A percentile compares a stretch with the other conserved stretches of the same genome.
Conservation (phyloP, 345 rosid genomes). For the Eutrema yunnanense region DNA sequence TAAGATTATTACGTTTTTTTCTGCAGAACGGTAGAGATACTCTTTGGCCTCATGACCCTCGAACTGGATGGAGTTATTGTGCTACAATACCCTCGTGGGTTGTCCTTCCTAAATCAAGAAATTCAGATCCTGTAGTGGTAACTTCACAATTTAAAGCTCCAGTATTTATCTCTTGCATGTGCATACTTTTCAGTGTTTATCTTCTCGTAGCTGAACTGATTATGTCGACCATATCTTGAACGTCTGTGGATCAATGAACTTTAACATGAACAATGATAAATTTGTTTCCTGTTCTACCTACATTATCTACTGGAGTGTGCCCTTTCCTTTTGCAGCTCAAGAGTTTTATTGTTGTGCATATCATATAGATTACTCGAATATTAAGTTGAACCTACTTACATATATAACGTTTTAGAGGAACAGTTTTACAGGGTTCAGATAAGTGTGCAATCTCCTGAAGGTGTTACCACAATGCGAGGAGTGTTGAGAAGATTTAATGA, state of each 20-base stretch:
- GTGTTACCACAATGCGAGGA: conserved; percentile 57
- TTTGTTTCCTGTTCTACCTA: not conserved
- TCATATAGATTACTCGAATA: not conserved
- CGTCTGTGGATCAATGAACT: not conserved
- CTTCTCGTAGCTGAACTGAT: conserved; percentile 2
- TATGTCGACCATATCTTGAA: not conserved
- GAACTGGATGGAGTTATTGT: conserved; percentile 95
- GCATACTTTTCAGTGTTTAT: conserved; percentile 25
- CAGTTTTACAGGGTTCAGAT: conserved; percentile 99
- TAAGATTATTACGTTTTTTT: not conserved
- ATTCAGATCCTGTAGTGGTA: conserved; percentile 99
- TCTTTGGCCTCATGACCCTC: conserved; percentile 88
- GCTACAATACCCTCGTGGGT: conserved; percentile 86
- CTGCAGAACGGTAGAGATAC: conserved; percentile 87
- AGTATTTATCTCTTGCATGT: conserved; percentile 25
- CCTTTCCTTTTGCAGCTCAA: not conserved
- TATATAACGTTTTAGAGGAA: conserved; percentile 21
- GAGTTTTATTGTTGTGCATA: not conserved
- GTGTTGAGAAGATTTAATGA: conserved; percentile 94
- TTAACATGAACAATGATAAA: not conserved
- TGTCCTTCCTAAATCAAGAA: conserved; percentile 80
- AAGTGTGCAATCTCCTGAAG: conserved; percentile 89
- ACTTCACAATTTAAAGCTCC: conserved; percentile 25
- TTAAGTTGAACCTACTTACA: not conserved
- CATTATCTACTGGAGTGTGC: not conserved